A percentile compares a stretch with the other conserved stretches of the same genome.
Conservation (phyloP, 78 protist genomes). For the Cavenderia fasciculata region DNA sequence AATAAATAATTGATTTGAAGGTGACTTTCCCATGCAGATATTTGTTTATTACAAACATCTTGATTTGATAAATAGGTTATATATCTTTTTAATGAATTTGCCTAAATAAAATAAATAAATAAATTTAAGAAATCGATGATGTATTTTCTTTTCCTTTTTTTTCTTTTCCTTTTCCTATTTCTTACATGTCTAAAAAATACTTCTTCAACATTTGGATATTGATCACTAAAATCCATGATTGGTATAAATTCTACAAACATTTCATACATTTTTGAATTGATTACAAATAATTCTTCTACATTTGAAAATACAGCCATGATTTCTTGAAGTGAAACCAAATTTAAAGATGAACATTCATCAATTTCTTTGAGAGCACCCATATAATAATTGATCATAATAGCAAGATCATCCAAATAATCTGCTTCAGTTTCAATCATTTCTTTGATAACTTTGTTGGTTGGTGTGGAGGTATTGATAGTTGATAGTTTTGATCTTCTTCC, state of each 20-base stretch:
- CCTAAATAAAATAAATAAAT: not conserved
- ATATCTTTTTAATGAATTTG: constrained; percentile 3
- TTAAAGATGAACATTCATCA: not conserved
- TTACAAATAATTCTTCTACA: constrained; percentile 21
- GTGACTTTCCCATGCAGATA: constrained; percentile 7
- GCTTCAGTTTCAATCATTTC: constrained; percentile 72
- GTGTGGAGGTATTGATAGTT: not conserved
- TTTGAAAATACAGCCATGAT: constrained; percentile 26
- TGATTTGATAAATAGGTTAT: constrained; percentile 15
- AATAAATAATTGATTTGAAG: not conserved
- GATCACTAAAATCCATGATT: not conserved
- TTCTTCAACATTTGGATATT: constrained; percentile 63
- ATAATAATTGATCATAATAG: constrained; percentile 17
- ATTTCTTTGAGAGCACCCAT: not conserved
- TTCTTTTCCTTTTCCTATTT: too few species aligned
- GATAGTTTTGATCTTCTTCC: constrained; percentile 10
- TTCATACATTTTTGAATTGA: not conserved
- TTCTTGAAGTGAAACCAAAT: not conserved
- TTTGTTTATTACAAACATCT: constrained; percentile 12
- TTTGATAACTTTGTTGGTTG: constrained; percentile 23
- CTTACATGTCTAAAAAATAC: constrained; percentile 51
- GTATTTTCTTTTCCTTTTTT: too few species aligned
- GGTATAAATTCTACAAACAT: constrained; percentile 5
- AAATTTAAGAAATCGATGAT: not conserved
- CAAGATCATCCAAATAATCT: constrained; percentile 50